Evolutionary conservation across 2,329 filamentous ascomycete genomes (phyloP).

Genomic region (Annulohypoxylon truncatum): DNA sequence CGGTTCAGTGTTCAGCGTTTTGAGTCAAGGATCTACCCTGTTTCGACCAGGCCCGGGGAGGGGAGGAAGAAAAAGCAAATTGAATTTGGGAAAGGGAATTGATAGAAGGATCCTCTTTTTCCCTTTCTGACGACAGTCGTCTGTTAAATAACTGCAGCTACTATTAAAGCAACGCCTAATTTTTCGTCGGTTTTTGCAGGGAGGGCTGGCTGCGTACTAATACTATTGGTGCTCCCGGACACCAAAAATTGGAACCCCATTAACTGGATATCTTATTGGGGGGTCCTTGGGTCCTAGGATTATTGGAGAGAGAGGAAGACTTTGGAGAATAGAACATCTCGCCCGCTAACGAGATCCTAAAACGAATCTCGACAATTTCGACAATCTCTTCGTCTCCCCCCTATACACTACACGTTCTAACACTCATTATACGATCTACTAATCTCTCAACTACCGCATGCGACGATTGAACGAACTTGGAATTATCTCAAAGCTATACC

Average conservation of each 20-base stretch:
- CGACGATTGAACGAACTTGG: conserved; percentile 25
- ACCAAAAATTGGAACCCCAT: conserved; percentile 37
- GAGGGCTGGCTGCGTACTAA: conserved; percentile 24
- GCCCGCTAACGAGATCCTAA: conserved; percentile 22
- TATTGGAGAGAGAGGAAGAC: conserved; percentile 3
- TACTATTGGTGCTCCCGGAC: conserved; percentile 33
- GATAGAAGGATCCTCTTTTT: conserved; percentile 26
- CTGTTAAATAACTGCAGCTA: conserved; percentile 28
- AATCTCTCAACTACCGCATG: conserved; percentile 12
- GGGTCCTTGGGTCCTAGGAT: conserved; percentile 3
- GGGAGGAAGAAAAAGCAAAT: conserved; percentile 28
- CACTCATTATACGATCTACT: conserved; percentile 6
- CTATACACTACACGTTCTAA: not conserved
- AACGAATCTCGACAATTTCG: conserved; percentile 13
- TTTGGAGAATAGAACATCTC: conserved; percentile 25
- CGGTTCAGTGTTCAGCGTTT: conserved; percentile 23
- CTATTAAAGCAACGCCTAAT: conserved; percentile 2
- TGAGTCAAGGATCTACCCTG: conserved; percentile 35
- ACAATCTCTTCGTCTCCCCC: conserved; percentile 1
- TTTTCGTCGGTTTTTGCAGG: conserved; percentile 28
- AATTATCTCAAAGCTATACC: conserved; percentile 20
- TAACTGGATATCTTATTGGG: conserved; percentile 37
- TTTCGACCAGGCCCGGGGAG: conserved; percentile 27
- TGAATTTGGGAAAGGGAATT: conserved; percentile 26
- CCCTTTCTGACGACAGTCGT: conserved; percentile 18